These are phyloP conservation scores for Sordariomycetes sp. DNA, from an alignment of 2,329 filamentous ascomycete genomes.

Conservation along the genomic window DNA sequence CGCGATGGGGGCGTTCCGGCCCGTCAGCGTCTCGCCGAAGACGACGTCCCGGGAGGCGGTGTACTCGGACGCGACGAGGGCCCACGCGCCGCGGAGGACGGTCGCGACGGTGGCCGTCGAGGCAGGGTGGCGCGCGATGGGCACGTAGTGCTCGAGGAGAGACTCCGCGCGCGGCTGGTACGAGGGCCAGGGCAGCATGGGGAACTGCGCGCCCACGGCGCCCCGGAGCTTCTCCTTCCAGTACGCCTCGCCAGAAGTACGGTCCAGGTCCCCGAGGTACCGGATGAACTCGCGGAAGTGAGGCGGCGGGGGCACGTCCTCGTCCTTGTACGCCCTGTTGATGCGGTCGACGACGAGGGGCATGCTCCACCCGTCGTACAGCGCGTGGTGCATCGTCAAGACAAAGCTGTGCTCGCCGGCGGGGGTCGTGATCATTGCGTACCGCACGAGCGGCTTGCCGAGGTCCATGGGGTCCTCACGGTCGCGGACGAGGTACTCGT, in stretches of 20 bases:
- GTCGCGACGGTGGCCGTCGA: slow-evolving; percentile 37
- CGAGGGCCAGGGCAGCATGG: slow-evolving; percentile 27
- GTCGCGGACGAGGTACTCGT: slow-evolving; percentile 25
- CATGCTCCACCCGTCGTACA: slow-evolving; percentile 46
- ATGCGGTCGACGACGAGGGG: slow-evolving; percentile 33
- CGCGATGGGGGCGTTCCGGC: slow-evolving; percentile 33
- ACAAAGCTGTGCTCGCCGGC: slow-evolving; percentile 27
- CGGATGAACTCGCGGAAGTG: slow-evolving; percentile 34
- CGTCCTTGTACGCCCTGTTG: slow-evolving; percentile 28
- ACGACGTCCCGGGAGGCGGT: slow-evolving; percentile 37
- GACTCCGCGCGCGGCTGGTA: slow-evolving; percentile 38
- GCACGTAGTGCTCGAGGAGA: slow-evolving; percentile 37
- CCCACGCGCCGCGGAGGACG: slow-evolving; percentile 46
- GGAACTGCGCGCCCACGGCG: slow-evolving; percentile 31
- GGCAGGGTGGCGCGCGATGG: slow-evolving; percentile 14
- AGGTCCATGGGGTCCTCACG: slow-evolving; percentile 26
- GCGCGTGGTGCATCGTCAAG: slow-evolving; percentile 39
- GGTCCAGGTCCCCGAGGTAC: slow-evolving; percentile 26
- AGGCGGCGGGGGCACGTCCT: slow-evolving; percentile 6
- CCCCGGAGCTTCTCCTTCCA: slow-evolving; percentile 32
- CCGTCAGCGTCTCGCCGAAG: slow-evolving; percentile 46
- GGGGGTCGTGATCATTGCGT: slow-evolving; percentile 23
- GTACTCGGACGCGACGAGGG: slow-evolving; percentile 38
- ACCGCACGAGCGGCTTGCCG: slow-evolving; percentile 30
- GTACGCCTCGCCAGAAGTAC: slow-evolving; percentile 24